Evolutionary conservation across 148 eudicot species (phyloP), one percentile per base, ranked within the genome.

Genomic region (Spergularia bocconei): DNA sequence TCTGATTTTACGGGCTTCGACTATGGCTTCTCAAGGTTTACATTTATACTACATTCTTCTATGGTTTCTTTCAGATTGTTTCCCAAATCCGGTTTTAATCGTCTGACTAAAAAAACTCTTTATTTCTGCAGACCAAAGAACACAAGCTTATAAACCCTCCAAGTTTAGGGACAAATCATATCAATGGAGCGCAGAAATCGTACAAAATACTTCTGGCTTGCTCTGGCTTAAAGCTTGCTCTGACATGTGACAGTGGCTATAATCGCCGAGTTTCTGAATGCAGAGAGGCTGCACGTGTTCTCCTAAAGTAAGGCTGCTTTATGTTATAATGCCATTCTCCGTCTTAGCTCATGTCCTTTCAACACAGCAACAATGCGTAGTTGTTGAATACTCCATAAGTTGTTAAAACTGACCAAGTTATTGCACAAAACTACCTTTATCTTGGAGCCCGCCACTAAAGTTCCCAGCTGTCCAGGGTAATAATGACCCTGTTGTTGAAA

Each of bases 151-250:
- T 95, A 84, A 81, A 69, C 50, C 85, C 84, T 50, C 88, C 90
- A 66, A 70, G 79, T 69, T 72, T 65, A 71, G 80, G 73, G 39
- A 68, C 65, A 76, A 71, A 62, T 44, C 80, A 73, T 33, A 79
- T 66, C 52, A 59, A 75, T 63, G 86, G 82, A 78, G 77, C 39
- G 39, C 71, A 53, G 12, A 86, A 85, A 75, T 29, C 79, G 62
- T 95, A 84, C 94, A 95, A 87, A 84, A 89, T 95, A 85, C 79
- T 95, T 52, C 69, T 95, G 69, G 99, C 97, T 64, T 86, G 88
- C 84, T 95, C 99, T 47, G 99, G 99, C 76, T 85, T 95, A 80
- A 95, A 92, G 88, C 91, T 88, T 78, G 89, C 92, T 59, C 91
- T 95, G 85, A 87, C 90, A 80, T 83, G 82, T 84, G 87, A 82